Evolutionary conservation across 2,329 filamentous ascomycete species (phyloP), one percentile per base, ranked within the genome.

Genomic region (Penicillium sp.): DNA sequence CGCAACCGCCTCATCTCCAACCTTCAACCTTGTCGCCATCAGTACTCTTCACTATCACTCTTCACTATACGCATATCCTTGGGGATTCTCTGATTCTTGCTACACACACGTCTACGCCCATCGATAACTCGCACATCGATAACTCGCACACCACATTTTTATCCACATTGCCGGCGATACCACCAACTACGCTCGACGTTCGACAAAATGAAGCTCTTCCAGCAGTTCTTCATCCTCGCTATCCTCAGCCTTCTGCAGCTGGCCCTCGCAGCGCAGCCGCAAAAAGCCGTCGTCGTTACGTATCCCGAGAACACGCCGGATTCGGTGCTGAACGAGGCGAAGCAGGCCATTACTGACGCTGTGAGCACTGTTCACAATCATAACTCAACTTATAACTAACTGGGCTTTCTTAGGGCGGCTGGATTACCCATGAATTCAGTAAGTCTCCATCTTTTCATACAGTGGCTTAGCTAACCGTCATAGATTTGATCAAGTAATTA

Each of bases 401-500:
- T 53, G 28, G 59, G n/a, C n/a, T 53, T 20, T 47, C 24, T 40
- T 63, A 83, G 78, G 80, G 89, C 50, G 90, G 90, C 40, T 74
- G 83, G 50, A 90, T 96, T 64, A 94, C 88, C 21, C 90, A 95
- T 75, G 83, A 87, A 66, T 94, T 90, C 72, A 84, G 87, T 91
- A 81, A 69, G 85, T 74, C 35, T 45, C 33, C 55, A 24, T 20
- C 42, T 33, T 7, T 16, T 11, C 7, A 30, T 30, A 5, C 26
- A 38, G n/a, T n/a, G n/a, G n/a, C n/a, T n/a, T 35, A 20, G 18
- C 6, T 12, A 21, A 43, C 5, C 3, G 20, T 51, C 59, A 33
- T 57, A 78, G 74, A 68, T 52, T 59, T 76, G 18, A 70, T 77
- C 62, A 76, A 75, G 76, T 79, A 74, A 28, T 18, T 35, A 28